Conservation (phyloP, 768 basidiomycete genomes). For the Pleurotus salmoneostramineus region DNA sequence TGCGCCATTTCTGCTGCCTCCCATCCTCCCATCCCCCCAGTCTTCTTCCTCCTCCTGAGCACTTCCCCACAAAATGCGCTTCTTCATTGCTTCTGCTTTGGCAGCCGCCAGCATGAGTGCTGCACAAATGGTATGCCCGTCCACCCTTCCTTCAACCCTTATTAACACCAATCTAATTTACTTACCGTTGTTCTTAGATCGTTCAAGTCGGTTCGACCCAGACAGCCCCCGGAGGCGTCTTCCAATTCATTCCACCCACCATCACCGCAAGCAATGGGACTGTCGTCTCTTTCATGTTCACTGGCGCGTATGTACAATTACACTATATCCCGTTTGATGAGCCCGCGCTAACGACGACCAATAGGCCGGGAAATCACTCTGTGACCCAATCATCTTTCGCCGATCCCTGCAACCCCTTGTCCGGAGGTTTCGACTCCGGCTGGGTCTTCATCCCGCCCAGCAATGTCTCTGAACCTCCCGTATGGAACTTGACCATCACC, state of each 20-base stretch:
- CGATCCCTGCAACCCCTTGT: constrained; percentile 38
- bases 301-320: constrained; percentile 31
- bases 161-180: background rate
- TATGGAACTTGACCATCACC: constrained; percentile 50
- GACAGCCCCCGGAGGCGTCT: constrained; percentile 27
- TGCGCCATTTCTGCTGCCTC: background rate
- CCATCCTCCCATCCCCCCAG: background rate
- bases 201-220: constrained; percentile 35
- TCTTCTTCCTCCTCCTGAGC: background rate
- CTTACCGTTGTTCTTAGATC: constrained; percentile 14
- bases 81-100: background rate
- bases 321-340: background rate
- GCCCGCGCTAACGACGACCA: background rate
- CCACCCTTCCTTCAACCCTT: background rate
- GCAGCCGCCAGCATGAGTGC: background rate
- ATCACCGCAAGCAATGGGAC: constrained; percentile 40
- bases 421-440: constrained; percentile 54
- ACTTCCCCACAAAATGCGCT: background rate
- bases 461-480: constrained; percentile 23
- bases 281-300: constrained; percentile 46
- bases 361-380: constrained; percentile 48
- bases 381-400: constrained; percentile 48
- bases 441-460: constrained; percentile 34
- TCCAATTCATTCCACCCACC: constrained; percentile 41
- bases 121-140: background rate